Percentiles rank a stretch among this genome's conserved stretches.
Conservation (phyloP, 176 grass and related monocot species). For the Aegilops bicornis region DNA sequence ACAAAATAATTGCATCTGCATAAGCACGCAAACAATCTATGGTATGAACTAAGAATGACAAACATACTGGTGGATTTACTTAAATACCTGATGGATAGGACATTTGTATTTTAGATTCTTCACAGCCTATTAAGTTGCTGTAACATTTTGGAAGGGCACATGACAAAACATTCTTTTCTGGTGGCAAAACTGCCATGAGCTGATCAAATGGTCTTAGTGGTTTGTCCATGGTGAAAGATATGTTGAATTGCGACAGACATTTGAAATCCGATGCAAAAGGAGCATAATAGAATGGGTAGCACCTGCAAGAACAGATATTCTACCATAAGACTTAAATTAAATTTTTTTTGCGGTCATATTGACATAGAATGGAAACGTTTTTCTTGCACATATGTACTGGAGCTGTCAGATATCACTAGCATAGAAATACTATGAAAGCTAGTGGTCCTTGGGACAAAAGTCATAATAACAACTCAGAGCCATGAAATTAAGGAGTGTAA, state of each 20-base stretch:
- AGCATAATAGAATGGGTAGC: conserved; percentile 48
- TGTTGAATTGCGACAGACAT: conserved; percentile 38
- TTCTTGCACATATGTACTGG: not conserved
- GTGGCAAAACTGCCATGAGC: conserved; percentile 60
- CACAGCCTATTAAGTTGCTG: not conserved
- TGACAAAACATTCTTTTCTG: conserved; percentile 32
- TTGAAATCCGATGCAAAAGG: conserved; percentile 59
- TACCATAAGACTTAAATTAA: not conserved
- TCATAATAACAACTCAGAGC: not conserved
- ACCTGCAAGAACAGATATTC: conserved; percentile 32
- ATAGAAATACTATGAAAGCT: not conserved
- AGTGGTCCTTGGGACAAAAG: not conserved
- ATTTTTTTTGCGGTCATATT: too few species aligned
- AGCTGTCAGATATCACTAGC: not conserved
- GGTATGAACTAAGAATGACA: not conserved
- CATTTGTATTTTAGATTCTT: not conserved
- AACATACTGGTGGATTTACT: not conserved
- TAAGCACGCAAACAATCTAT: not conserved
- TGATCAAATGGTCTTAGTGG: conserved; percentile 64
- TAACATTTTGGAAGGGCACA: conserved; percentile 43
- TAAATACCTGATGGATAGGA: not conserved
- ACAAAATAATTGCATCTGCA: not conserved
- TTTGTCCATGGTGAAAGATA: conserved; percentile 35
- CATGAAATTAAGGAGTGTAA: not conserved
- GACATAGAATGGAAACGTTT: not conserved